Evolutionary conservation across 768 basidiomycete species (phyloP).

Genomic region (Heimioporus sp.): DNA sequence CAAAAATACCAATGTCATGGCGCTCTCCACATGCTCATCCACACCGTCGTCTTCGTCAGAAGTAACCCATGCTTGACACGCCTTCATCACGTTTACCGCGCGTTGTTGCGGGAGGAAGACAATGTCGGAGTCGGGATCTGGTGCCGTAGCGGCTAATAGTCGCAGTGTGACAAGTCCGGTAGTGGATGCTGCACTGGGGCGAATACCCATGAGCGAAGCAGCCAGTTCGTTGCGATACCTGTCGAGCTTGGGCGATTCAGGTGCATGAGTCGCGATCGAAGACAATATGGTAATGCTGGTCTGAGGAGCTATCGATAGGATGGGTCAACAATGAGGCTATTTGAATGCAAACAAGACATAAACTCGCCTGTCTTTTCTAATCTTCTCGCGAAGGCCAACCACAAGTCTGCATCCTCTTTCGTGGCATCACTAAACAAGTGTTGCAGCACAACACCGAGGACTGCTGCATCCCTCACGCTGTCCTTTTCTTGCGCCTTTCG

Average conservation of each 20-base stretch:
- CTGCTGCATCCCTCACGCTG: conserved; percentile 51
- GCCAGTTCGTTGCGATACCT: conserved; percentile 90
- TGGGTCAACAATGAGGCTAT: not conserved
- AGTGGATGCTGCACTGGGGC: conserved; percentile 56
- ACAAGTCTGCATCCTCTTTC: conserved; percentile 67
- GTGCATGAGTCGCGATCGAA: conserved; percentile 56
- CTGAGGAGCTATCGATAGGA: conserved; percentile 54
- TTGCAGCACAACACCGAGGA: conserved; percentile 60
- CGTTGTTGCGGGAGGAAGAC: conserved; percentile 83
- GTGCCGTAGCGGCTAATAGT: conserved; percentile 69
- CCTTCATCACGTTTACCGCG: conserved; percentile 84
- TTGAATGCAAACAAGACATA: not conserved
- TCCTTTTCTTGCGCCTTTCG: conserved; percentile 37
- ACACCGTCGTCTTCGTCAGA: conserved; percentile 54
- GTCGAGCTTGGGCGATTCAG: conserved; percentile 71
- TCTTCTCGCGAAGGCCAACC: conserved; percentile 69
- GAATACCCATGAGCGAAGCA: conserved; percentile 69
- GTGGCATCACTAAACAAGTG: conserved; percentile 58
- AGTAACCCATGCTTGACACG: conserved; percentile 80
- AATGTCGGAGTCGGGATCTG: conserved; percentile 73
- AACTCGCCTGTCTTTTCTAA: conserved; percentile 60
- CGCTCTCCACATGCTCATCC: conserved; percentile 75
- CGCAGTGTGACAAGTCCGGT: conserved; percentile 70
- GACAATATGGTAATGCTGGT: conserved; percentile 64
- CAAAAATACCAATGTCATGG: conserved; percentile 69